Conservation (phyloP, 805 yeast genomes). For the Saccharomycopsis babjevae region DNA sequence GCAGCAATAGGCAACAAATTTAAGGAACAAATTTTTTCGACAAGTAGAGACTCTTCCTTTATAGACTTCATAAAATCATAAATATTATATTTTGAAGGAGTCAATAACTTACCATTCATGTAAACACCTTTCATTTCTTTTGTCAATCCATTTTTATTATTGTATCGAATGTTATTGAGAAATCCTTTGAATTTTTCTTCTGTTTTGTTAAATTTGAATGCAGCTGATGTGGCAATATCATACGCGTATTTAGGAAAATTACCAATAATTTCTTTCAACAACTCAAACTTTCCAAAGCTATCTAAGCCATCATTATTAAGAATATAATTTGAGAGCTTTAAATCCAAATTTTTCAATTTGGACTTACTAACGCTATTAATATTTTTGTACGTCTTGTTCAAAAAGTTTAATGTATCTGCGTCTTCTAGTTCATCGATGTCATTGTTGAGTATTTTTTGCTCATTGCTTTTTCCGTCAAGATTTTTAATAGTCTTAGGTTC, state of each 20-base stretch:
- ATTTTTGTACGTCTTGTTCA: conserved; percentile 23
- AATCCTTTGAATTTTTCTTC: conserved; percentile 21
- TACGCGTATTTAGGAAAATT: conserved; percentile 49
- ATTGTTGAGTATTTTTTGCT: conserved; percentile 20
- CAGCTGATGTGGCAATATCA: conserved; percentile 24
- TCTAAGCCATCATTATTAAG: conserved; percentile 12
- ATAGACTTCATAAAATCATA: conserved; percentile 33
- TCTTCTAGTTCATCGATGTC: conserved; percentile 1
- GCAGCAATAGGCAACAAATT: conserved; percentile 28
- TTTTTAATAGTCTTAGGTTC: conserved; percentile 22
- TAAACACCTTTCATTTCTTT: conserved; percentile 40
- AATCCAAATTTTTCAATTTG: conserved; percentile 30
- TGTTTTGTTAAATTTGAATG: conserved; percentile 14
- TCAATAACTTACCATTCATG: conserved; percentile 58
- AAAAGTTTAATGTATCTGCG: conserved; percentile 12
- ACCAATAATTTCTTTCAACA: conserved; percentile 31
- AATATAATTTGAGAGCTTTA: conserved; percentile 30
- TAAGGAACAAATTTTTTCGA: conserved; percentile 24
- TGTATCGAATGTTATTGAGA: conserved; percentile 23
- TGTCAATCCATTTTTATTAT: conserved; percentile 31
- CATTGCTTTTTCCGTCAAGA: conserved; percentile 20
- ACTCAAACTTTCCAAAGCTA: conserved; percentile 26
- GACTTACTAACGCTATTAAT: conserved; percentile 26
- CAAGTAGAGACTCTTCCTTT: conserved; percentile 27
- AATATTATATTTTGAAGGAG: conserved; percentile 34